A percentile compares a stretch with the other conserved stretches of the same genome.
phyloP scores from a whole-genome alignment of 805 yeast species.

The Yamadazyma nakazawae region DNA sequence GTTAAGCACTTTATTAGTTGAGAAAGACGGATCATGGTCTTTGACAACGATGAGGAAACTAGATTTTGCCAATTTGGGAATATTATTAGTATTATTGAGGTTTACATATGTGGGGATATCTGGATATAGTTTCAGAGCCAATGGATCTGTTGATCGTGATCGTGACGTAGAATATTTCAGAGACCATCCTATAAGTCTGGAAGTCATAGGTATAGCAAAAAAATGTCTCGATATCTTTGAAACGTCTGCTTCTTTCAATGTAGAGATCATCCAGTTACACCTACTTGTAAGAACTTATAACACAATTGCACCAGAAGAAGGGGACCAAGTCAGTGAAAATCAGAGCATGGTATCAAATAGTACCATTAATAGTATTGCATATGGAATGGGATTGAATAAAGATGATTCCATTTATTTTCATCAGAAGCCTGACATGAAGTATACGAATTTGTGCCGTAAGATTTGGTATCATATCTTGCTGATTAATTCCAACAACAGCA shows the following conservation, averaged over 20 bases:
- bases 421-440: background rate
- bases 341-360: constrained; percentile 47
- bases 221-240: constrained; percentile 34
- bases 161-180: constrained; percentile 24
- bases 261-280: constrained; percentile 52
- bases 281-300: constrained; percentile 50
- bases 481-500: background rate
- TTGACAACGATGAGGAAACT: constrained; percentile 26
- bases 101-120: constrained; percentile 7
- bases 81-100: constrained; percentile 11
- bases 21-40: constrained; percentile 2
- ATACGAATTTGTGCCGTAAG: constrained; percentile 1
- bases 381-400: background rate
- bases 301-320: constrained; percentile 50
- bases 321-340: constrained; percentile 57
- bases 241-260: constrained; percentile 33
- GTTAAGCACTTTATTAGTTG: constrained; percentile 46
- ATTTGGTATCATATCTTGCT: background rate
- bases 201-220: constrained; percentile 27
- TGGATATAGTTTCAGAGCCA: constrained; percentile 23
- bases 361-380: constrained; percentile 34
- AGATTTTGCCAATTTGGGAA: constrained; percentile 35
- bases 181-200: constrained; percentile 26
- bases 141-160: background rate
- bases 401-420: background rate